Evolutionary conservation across 768 basidiomycete genomes (phyloP).

Genomic region (Pluteus cervinus): DNA sequence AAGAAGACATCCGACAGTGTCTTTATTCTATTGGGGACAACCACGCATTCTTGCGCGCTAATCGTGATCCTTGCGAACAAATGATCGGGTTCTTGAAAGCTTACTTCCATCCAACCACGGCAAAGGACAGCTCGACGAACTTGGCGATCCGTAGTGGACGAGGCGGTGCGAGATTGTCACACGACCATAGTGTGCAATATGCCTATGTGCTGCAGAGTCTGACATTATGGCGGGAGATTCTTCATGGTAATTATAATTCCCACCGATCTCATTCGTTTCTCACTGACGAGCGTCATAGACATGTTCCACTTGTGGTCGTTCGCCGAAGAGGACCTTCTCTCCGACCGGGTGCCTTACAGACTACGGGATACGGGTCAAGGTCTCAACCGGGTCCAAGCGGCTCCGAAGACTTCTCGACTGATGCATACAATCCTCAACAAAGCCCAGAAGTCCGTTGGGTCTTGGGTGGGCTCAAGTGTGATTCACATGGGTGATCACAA

Average conservation of each 20-base stretch:
- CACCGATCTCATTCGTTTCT: background rate
- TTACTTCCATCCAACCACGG: conserved; percentile 70
- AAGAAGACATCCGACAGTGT: conserved; percentile 70
- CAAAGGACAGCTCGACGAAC: conserved; percentile 56
- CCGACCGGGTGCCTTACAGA: conserved; percentile 68
- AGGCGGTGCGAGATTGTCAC: conserved; percentile 74
- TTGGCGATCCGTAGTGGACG: conserved; percentile 79
- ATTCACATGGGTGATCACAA: conserved; percentile 90
- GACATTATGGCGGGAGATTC: conserved; percentile 81
- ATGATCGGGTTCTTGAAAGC: conserved; percentile 76
- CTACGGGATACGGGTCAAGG: conserved; percentile 87
- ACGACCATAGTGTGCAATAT: conserved; percentile 82
- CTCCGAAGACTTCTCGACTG: conserved; percentile 85
- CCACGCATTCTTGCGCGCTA: conserved; percentile 79
- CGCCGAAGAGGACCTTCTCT: conserved; percentile 76
- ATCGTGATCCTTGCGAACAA: conserved; percentile 83
- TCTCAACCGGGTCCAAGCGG: conserved; percentile 82
- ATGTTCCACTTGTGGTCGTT: conserved; percentile 87
- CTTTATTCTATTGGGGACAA: conserved; percentile 88
- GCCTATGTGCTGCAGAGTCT: conserved; percentile 83
- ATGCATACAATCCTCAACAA: conserved; percentile 85
- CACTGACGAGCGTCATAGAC: conserved; percentile 33
- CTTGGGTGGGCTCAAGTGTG: conserved; percentile 82
- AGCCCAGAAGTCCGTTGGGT: conserved; percentile 74
- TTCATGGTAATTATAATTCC: conserved; percentile 56